Base-by-base conservation (phyloP, 495 filamentous ascomycete genomes). In the Penicillium canescens region DNA sequence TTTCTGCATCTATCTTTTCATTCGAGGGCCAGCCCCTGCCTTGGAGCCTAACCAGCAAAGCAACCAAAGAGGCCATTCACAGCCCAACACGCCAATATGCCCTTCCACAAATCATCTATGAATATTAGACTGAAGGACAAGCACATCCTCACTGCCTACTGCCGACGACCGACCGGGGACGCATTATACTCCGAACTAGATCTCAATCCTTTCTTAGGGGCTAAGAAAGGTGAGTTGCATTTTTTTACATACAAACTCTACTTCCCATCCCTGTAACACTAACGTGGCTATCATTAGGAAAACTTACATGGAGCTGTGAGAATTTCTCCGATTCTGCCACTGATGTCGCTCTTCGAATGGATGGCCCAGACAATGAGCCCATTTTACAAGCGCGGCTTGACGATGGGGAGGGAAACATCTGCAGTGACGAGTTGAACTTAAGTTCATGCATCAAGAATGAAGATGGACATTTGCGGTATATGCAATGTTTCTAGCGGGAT, bases 361-460 rank as follows among this genome's bases (percentile, higher is more conserved):
- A 67, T n/a, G 58, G 61, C 6, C 59, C 56, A 11, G 36, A 42
- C 18, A 35, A 55, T 28, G 45, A 67, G 14, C 61, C 64, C 2
- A 42, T 67, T 13, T 45, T 67, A 16, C 47, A 55, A 31, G 64
- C 61, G 1, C 42, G 50, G n/a, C 36, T 67, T 13, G 41, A 43
- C 9, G 55, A 62, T 18, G 55, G 54, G 2, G 21, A 51, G 7
- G 64, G 62, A 28, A 36, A 36, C 6, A 11, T 44, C 1, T 36
- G 51, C 18, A 41, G 50, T 7, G 46, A 55, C 6, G 20, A 38
- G 14, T 53, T 67, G 36, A 67, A 67, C 28, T 37, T 67, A 52
- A 61, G 44, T 9, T 36, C 47, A 12, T 67, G 64, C 38, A 67
- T 67, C 47, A 67, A 65, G 50, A 67, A 67, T n/a, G 64, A 65